Conservation (phyloP, 495 filamentous ascomycete genomes). For the Penicillium goetzii region DNA sequence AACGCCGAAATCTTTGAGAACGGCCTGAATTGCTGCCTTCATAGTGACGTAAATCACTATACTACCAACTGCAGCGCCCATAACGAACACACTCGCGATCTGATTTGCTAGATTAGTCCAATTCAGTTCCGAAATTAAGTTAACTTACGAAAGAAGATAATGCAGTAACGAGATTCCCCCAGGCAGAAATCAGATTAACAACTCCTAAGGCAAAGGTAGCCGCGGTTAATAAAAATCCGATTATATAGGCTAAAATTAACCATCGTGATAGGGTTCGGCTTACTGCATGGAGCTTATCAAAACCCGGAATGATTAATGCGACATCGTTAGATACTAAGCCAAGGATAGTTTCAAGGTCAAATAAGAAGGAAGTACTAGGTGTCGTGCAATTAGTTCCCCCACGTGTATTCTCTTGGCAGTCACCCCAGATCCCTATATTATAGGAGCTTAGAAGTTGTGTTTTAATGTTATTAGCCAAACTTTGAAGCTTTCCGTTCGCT, state of each 20-base stretch:
- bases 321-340: background rate
- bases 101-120: slow-evolving; percentile 2
- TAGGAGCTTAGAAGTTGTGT: background rate
- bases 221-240: slow-evolving; percentile 1
- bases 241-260: slow-evolving; percentile 1
- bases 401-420: slow-evolving; percentile 1
- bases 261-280: background rate
- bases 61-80: slow-evolving; percentile 7
- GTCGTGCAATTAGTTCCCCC: background rate
- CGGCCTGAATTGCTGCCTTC: background rate
- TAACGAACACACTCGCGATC: slow-evolving; percentile 1
- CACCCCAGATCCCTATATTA: background rate
- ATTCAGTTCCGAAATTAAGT: background rate
- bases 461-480: background rate
- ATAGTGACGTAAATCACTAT: slow-evolving; percentile 4
- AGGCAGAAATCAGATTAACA: slow-evolving; percentile 2
- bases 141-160: slow-evolving; percentile 3
- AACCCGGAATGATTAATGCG: background rate
- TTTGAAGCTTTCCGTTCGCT: background rate
- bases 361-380: slow-evolving; percentile 1
- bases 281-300: background rate
- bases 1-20: background rate
- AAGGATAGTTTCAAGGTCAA: slow-evolving; percentile 6
- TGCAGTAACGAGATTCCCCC: background rate
- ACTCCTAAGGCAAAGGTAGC: background rate